phyloP scores from a whole-genome alignment of 257 asterid species.

The Fraxinus americana region DNA sequence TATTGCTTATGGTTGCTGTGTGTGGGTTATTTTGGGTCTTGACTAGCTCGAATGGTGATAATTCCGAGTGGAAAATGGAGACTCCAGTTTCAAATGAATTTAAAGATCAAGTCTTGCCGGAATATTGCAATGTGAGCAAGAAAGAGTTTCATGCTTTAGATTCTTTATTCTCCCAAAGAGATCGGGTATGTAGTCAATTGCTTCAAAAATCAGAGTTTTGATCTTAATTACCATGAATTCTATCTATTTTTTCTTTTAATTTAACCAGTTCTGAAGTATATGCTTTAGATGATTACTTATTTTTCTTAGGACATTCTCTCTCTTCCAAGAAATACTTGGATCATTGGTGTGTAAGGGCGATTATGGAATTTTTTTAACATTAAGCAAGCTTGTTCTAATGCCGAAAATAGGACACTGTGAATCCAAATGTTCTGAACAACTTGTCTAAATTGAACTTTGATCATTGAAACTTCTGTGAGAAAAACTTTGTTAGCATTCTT shows the following conservation, averaged over 20 bases:
- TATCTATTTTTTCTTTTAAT: background rate
- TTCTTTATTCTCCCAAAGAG: constrained; percentile 32
- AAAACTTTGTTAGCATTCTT: constrained; percentile 5
- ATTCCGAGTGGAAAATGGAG: constrained; percentile 30
- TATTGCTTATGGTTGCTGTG: constrained; percentile 38
- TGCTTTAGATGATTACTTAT: background rate
- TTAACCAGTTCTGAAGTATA: background rate
- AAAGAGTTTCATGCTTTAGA: constrained; percentile 47
- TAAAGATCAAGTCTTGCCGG: constrained; percentile 32
- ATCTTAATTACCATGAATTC: background rate
- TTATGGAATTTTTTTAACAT: too few species aligned
- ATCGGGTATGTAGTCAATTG: constrained; percentile 33
- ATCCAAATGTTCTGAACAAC: background rate
- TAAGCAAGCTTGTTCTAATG: background rate
- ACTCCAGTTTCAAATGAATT: constrained; percentile 33
- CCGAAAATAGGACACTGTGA: background rate
- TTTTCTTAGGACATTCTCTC: too few species aligned
- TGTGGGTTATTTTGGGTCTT: constrained; percentile 40
- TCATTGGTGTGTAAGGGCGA: too few species aligned
- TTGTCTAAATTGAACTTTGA: background rate
- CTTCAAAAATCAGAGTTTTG: constrained; percentile 1
- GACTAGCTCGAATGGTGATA: constrained; percentile 25
- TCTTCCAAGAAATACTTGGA: too few species aligned
- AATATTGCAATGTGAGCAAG: constrained; percentile 53
- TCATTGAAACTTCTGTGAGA: background rate